Evolutionary conservation across 352 stramenopile genomes (phyloP), one percentile per base, ranked within the genome.

Genomic region (Phytophthora agathidicida): DNA sequence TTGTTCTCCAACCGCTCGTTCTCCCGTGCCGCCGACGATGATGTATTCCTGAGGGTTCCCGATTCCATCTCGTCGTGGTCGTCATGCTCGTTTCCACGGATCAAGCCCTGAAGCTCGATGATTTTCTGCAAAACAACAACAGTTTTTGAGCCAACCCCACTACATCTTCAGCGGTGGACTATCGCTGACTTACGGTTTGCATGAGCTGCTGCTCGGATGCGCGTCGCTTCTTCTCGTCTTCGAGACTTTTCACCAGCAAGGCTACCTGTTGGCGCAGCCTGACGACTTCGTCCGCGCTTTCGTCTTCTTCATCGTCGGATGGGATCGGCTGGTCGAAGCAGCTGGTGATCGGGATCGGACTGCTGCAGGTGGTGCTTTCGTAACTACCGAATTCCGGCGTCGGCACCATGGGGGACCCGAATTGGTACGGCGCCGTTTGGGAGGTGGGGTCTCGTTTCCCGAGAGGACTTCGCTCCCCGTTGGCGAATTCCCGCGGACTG

Each of bases 211-310:
- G 79, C 38, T 91, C 81, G 7, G 65, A 64, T 3, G 75, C 67
- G 36, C 81, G 81, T 7, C 75, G 73, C 53, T 88, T 88, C 65
- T 86, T 86, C 61, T 91, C 81, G 17, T 83, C 68, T 30, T 89
- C 81, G 5, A 91, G 71, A 45, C 59, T 76, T 44, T 80, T 75
- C 42, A 76, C 43, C 31, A 91, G 68, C 51, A 89, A 57, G 57
- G 66, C 62, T 47, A 89, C 76, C 37, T 86, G 75, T 45, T 88
- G 75, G 3, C 75, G 70, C 49, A 91, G 73, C 50, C 71, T 67
- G 33, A 42, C 27, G 22, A 83, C 63, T 36, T 81, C 66, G 14
- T 76, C 67, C 22, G 73, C 68, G 11, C 17, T 48, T 14, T 72
- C 62, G 14, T 67, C 67, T 27, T 64, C 55, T 43, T 73, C 58